Evolutionary conservation across 176 grass and related monocot species (phyloP).

Genomic region (Dendrocalamus sinicus): DNA sequence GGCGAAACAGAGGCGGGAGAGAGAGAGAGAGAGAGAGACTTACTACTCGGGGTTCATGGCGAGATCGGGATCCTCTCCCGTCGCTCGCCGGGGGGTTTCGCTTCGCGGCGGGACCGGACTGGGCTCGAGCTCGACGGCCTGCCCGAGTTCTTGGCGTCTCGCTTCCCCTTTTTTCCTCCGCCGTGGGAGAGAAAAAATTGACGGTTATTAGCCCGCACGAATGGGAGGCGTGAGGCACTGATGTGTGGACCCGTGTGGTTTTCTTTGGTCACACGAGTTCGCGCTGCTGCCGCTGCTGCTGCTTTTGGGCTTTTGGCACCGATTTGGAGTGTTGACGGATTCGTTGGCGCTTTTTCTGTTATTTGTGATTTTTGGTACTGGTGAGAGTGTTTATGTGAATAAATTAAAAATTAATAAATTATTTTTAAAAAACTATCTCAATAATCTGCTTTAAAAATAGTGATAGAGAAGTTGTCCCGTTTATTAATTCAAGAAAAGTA

Average conservation of each 20-base stretch:
- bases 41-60: constrained; percentile 76
- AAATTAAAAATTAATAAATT: no score
- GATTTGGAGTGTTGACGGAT: no score
- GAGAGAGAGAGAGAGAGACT: constrained; percentile 9
- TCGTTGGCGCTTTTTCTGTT: no score
- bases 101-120: background rate
- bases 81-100: background rate
- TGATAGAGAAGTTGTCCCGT: no score
- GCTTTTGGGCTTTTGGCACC: no score
- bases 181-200: background rate
- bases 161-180: background rate
- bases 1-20: background rate
- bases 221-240: no score
- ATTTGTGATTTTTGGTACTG: no score
- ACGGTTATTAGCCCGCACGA: background rate
- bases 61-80: constrained; percentile 16
- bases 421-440: no score
- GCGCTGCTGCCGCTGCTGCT: background rate
- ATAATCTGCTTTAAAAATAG: no score
- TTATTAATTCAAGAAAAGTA: no score
- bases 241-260: background rate
- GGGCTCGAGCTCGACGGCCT: constrained; percentile 4
- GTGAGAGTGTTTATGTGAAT: no score
- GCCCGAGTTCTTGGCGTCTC: background rate
- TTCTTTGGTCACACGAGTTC: background rate